Conservation (phyloP, 768 basidiomycete genomes). For the Boletales sp. region DNA sequence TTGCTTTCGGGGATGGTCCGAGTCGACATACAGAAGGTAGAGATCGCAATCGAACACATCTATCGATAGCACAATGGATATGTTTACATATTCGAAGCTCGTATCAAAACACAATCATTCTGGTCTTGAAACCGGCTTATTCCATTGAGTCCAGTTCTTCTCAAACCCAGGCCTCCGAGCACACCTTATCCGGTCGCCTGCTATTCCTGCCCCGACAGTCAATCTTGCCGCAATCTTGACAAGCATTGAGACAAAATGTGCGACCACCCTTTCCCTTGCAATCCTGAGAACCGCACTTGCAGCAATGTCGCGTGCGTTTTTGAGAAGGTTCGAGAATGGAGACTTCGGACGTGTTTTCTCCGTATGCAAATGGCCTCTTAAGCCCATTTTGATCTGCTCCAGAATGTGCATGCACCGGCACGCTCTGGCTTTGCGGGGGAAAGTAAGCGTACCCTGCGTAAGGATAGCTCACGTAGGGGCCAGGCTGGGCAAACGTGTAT, state of each 20-base stretch:
- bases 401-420: slow-evolving; percentile 23
- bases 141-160: background rate
- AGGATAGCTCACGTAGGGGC: slow-evolving; percentile 35
- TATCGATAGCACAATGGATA: slow-evolving; percentile 3
- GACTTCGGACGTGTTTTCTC: slow-evolving; percentile 22
- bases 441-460: slow-evolving; percentile 35
- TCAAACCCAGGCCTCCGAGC: slow-evolving; percentile 52
- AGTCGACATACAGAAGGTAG: background rate
- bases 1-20: background rate
- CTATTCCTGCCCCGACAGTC: slow-evolving; percentile 78
- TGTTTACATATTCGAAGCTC: slow-evolving; percentile 11
- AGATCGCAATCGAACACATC: slow-evolving; percentile 3
- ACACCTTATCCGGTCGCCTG: slow-evolving; percentile 71
- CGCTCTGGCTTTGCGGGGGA: slow-evolving; percentile 19
- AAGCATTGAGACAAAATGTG: slow-evolving; percentile 66
- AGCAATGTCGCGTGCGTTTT: slow-evolving; percentile 75
- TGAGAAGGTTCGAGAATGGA: slow-evolving; percentile 36
- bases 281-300: slow-evolving; percentile 77
- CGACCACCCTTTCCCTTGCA: slow-evolving; percentile 84
- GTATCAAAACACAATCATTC: background rate
- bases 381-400: slow-evolving; percentile 24
- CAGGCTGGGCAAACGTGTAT: slow-evolving; percentile 29
- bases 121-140: background rate
- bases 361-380: slow-evolving; percentile 28
- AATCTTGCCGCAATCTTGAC: slow-evolving; percentile 80